Base-by-base conservation (phyloP, 2,329 filamentous ascomycete genomes). In the Orbilia oligospora region DNA sequence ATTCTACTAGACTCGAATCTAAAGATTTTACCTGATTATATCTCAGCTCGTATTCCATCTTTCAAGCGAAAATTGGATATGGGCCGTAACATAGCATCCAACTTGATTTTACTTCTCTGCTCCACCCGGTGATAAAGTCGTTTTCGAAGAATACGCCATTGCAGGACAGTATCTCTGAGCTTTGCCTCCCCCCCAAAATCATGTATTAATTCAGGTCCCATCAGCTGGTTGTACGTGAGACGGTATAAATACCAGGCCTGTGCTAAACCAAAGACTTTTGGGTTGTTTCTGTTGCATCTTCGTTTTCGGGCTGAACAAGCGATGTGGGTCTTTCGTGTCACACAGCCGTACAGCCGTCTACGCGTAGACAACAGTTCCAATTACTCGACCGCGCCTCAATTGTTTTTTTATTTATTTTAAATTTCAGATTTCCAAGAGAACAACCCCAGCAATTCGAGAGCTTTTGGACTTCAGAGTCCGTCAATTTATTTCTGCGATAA, bases 221-320 rank as follows among this genome's bases (percentile, higher is more conserved):
- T 3, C 51, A 16, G 20, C 27, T 8, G n/a, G n/a, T n/a, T n/a
- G n/a, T n/a, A n/a, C n/a, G n/a, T n/a, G n/a, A n/a, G n/a, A n/a
- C n/a, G n/a, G n/a, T n/a, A n/a, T n/a, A n/a, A n/a, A 24, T 5
- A 8, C 14, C 30, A 10, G 24, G 33, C 8, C 1, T 8, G 44
- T 16, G 10, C 27, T 5, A n/a, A 6, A 38, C 30, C 9, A n/a
- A 41, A 22, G 14, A 0, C 4, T 33, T 41, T 3, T n/a, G 53
- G 9, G 53, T 58, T 58, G 53, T 38, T 16, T 2, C 30, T 58
- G 53, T 58, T 58, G 53, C 33, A 58, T 27, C 33, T 58, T 30
- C 8, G 30, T 38, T 58, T 55, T 46, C 5, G 44, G 44, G n/a
- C 44, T 1, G 10, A 12, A 46, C 44, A 18, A 18, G n/a, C 44